These are phyloP conservation scores for Wilhelminamyces savonicus DNA, from an alignment of 805 yeast species.

Conservation along the genomic window DNA sequence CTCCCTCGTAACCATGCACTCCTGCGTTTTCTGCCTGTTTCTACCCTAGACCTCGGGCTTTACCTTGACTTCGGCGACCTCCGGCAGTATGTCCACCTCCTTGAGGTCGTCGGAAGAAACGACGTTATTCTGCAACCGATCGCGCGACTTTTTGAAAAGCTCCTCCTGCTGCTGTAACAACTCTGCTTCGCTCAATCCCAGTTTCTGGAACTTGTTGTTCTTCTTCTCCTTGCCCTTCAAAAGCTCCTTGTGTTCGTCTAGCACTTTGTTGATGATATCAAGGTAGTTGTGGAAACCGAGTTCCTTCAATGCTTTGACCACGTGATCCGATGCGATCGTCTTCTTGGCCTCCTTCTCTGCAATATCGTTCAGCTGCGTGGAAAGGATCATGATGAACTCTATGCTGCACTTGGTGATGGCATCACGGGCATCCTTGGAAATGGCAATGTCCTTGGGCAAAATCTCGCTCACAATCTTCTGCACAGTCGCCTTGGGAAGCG, in stretches of 20 bases:
- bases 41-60: too few relatives aligned
- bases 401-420: constrained; percentile 94
- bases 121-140: constrained; percentile 43
- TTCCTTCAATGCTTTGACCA: constrained; percentile 79
- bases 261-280: constrained; percentile 70
- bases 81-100: background rate
- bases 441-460: constrained; percentile 79
- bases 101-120: constrained; percentile 7
- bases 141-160: constrained; percentile 73
- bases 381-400: constrained; percentile 89
- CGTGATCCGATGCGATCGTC: constrained; percentile 96
- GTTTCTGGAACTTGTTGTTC: constrained; percentile 86
- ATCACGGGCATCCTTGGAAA: constrained; percentile 90
- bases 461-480: constrained; percentile 91
- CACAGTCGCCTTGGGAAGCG: constrained; percentile 72
- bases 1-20: too few relatives aligned
- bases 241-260: constrained; percentile 82
- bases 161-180: constrained; percentile 88
- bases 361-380: constrained; percentile 90
- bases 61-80: too few relatives aligned
- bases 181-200: constrained; percentile 91
- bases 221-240: constrained; percentile 86
- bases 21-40: too few relatives aligned
- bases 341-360: constrained; percentile 95
- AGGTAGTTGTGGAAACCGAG: constrained; percentile 83